Conservation (phyloP, 2,329 filamentous ascomycete genomes). For the Ilyonectria sp. region DNA sequence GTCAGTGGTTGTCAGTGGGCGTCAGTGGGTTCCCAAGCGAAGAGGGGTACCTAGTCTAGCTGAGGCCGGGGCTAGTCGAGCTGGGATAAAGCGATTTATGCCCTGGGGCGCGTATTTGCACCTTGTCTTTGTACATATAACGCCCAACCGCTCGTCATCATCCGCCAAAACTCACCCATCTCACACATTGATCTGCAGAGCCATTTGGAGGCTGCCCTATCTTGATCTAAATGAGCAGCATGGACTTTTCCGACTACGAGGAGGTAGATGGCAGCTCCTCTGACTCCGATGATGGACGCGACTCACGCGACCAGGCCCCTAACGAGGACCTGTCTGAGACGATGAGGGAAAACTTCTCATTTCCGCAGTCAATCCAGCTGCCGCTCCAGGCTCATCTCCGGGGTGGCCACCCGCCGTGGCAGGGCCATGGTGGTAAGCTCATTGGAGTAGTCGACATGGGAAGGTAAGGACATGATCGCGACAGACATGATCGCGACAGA, state of each 20-base stretch:
- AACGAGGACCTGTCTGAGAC: slow-evolving; percentile 30
- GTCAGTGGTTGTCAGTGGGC: too few species aligned
- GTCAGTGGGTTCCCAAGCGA: background rate
- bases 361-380: slow-evolving; percentile 17
- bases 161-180: background rate
- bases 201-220: background rate
- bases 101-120: background rate
- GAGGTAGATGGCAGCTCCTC: slow-evolving; percentile 33
- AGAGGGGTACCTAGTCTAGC: background rate
- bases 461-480: slow-evolving; percentile 44
- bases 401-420: slow-evolving; percentile 49
- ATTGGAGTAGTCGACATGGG: slow-evolving; percentile 57
- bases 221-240: slow-evolving; percentile 4
- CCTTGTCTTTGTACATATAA: background rate
- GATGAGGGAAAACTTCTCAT: slow-evolving; percentile 4
- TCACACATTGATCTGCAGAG: slow-evolving; percentile 6
- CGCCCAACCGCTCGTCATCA: background rate
- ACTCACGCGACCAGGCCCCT: slow-evolving; percentile 18
- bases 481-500: background rate
- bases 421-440: slow-evolving; percentile 49
- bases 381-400: slow-evolving; percentile 14
- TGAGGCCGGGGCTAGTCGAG: background rate
- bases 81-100: slow-evolving; percentile 6
- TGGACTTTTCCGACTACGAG: slow-evolving; percentile 40
- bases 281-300: slow-evolving; percentile 33